Base-by-base conservation (phyloP, 2,329 filamentous ascomycete species). In the Cryphonectria parasitica region DNA sequence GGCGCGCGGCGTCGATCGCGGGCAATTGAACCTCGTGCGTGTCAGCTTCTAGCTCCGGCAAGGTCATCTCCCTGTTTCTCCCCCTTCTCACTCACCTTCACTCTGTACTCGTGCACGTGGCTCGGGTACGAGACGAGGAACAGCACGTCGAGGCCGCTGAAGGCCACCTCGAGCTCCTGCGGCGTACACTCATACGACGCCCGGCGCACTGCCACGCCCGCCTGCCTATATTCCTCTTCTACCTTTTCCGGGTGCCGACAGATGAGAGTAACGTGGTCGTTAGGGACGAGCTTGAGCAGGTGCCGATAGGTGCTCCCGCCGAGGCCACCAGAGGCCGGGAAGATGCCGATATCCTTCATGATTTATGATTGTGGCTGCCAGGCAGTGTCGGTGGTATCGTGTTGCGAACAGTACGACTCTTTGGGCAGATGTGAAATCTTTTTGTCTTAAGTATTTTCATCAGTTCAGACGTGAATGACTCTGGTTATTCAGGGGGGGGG, bases 41-140 rank as follows among this genome's bases (percentile, higher is more conserved):
- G 22, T 68, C 56, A 66, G 62, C 54, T 43, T 22, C 4, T 52
- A 11, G 5, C 15, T 13, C 17, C 13, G 10, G 28, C 15, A 25
- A 49, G 45, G 45, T 49, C 19, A 8, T n/a, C 22, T n/a, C n/a
- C n/a, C n/a, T 49, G 19, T n/a, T 5, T 49, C 45, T 45, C 43
- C 17, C 41, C 17, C n/a, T 8, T 28, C 10, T 28, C 41, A n/a
- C 31, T 69, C 49, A 83, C 82, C 75, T 83, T 78, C 28, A 80
- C 76, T 1, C 85, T 80, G 73, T 83, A 81, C 7, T 85, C 79
- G 68, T 82, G 81, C 52, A 85, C 84, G 62, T 84, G 81, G 67
- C 83, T 84, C 19, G 85, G 82, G 72, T 85, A 87, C 0, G 87
- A 88, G 45, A 90, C 83, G 45, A 90, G 79, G 75, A 90, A 86